These are phyloP conservation scores for Handroanthus guayacan DNA, from an alignment of 257 asterid genomes.

Conservation along the genomic window DNA sequence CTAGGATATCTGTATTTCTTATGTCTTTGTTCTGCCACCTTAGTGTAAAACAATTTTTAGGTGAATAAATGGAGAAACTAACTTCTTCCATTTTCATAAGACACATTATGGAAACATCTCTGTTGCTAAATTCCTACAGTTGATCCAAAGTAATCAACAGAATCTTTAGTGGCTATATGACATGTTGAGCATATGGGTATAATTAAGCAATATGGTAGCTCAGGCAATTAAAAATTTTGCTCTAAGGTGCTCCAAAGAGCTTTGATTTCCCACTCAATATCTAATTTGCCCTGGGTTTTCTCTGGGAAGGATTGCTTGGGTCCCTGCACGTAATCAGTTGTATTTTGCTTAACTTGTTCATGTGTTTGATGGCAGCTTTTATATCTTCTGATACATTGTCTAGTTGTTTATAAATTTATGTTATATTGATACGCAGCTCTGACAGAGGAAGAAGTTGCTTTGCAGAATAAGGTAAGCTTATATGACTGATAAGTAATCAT, in stretches of 20 bases:
- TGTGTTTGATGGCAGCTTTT: conserved; percentile 18
- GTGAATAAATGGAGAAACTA: conserved; percentile 13
- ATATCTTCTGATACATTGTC: conserved; percentile 8
- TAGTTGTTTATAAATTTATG: conserved; percentile 31
- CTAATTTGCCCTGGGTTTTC: conserved; percentile 25
- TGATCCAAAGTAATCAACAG: background rate
- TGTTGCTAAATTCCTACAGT: background rate
- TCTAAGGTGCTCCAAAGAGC: conserved; percentile 19
- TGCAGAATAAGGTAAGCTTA: conserved; percentile 57
- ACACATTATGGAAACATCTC: background rate
- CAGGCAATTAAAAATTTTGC: conserved; percentile 21
- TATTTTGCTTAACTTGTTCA: conserved; percentile 14
- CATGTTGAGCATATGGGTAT: conserved; percentile 10
- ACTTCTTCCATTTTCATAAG: conserved; percentile 5
- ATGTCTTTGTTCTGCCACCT: background rate
- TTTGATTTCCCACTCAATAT: conserved; percentile 11
- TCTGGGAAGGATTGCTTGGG: conserved; percentile 15
- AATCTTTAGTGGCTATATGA: conserved; percentile 12
- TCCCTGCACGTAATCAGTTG: background rate
- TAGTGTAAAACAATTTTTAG: background rate
- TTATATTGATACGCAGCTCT: conserved; percentile 55
- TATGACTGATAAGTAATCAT: conserved; percentile 9
- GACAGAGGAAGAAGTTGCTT: conserved; percentile 48
- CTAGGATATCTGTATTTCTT: too few relatives aligned
- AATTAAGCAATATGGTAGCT: background rate